Evolutionary conservation across 192 early-diverging fungal genomes (phyloP), one percentile per base, ranked within the genome.

Genomic region (Lobosporangium transversale): DNA sequence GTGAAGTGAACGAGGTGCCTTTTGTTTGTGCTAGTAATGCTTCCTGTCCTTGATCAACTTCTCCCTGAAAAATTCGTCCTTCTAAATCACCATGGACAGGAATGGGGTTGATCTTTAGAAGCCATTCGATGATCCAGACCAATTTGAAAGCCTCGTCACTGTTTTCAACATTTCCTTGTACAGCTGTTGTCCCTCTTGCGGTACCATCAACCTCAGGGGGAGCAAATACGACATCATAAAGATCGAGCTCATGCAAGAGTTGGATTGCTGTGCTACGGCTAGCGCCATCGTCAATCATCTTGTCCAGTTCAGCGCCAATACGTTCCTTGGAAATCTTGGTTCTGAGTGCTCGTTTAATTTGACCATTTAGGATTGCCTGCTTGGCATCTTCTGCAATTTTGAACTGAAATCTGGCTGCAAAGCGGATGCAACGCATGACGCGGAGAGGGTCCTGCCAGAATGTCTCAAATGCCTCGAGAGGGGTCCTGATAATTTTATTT

Each of bases 381-480:
- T 79, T 60, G 23, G 96, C 90, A 20, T 88, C 87, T 18, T 85
- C 82, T 4, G 90, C 89, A 24, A 99, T 87, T 17, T 57, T 37
- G 66, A 93, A 99, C 23, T 82, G 79, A 68, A 97, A 98, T 33
- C 96, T 83, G 54, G 91, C 88, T n/a, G 97, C 95, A 79, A 99
- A 99, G 24, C 98, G 87, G 44, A 99, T 87, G 20, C 95, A 95
- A 0, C 98, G 91, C 48, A 99, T 80, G 2, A 99, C 90, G 8
- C 98, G 92, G 23, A 99, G 66, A 15, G 98, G 98, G 68, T 99
- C 98, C 66, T 99, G 97, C 26, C 84, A 70, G 68, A 99, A 98
- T 0, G 98, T 99, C 61, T 94, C 89, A 42, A 83, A 84, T 0
- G 98, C 87, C 11, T 89, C 84, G 33, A 99, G 75, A n/a, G 98